Evolutionary conservation across 2,329 filamentous ascomycete species (phyloP).

Genomic region (Dactylonectria estremocensis): DNA sequence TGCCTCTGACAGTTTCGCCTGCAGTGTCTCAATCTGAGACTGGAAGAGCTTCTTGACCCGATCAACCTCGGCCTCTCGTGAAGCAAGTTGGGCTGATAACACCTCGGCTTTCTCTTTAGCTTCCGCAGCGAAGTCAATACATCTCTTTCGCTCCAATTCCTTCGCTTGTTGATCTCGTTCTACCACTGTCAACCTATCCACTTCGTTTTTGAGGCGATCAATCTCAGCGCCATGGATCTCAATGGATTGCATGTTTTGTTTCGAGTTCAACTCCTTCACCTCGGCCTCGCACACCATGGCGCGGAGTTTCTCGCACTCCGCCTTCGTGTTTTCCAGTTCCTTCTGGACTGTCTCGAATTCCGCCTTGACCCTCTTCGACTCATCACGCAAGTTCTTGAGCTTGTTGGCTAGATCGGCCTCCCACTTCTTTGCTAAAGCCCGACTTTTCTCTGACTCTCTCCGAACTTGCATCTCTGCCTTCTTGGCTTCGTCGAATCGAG

Average conservation of each 20-base stretch:
- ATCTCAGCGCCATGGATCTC: slow-evolving; percentile 74
- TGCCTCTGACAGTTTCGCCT: slow-evolving; percentile 61
- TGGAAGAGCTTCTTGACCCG: slow-evolving; percentile 62
- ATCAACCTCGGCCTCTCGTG: slow-evolving; percentile 63
- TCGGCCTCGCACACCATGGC: slow-evolving; percentile 78
- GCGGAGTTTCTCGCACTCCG: slow-evolving; percentile 76
- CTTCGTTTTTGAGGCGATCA: slow-evolving; percentile 71
- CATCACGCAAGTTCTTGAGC: slow-evolving; percentile 76
- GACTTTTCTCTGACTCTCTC: slow-evolving; percentile 80
- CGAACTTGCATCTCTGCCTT: slow-evolving; percentile 78
- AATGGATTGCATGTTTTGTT: slow-evolving; percentile 75
- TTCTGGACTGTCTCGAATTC: slow-evolving; percentile 71
- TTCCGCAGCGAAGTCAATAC: slow-evolving; percentile 71
- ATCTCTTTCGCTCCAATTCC: slow-evolving; percentile 72
- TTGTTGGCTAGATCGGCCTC: slow-evolving; percentile 80
- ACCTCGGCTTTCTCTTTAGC: slow-evolving; percentile 72
- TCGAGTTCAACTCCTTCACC: slow-evolving; percentile 74
- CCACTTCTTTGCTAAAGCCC: slow-evolving; percentile 83
- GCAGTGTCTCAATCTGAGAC: slow-evolving; percentile 64
- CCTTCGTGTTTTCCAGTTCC: slow-evolving; percentile 70
- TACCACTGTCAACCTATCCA: slow-evolving; percentile 72
- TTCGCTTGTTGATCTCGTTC: slow-evolving; percentile 76
- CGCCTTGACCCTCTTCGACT: slow-evolving; percentile 75
- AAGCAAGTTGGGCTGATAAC: slow-evolving; percentile 71
- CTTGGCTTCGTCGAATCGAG: slow-evolving; percentile 81